A percentile compares a stretch with the other conserved stretches of the same genome.
Conservation (phyloP, 371 early-diverging fungal genomes). For the Blakeslea trispora region DNA sequence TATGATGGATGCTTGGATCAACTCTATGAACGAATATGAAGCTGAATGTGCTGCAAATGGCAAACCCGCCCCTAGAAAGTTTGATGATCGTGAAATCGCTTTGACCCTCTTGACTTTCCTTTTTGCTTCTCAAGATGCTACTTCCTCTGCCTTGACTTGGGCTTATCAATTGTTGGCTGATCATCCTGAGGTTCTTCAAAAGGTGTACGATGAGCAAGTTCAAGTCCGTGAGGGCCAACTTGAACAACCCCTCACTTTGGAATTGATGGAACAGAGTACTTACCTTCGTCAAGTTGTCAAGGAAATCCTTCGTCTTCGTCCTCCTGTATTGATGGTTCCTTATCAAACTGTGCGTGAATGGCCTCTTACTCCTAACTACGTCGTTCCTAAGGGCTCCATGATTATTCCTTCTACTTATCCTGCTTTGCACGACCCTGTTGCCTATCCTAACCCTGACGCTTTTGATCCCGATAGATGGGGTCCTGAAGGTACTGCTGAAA, state of each 20-base stretch:
- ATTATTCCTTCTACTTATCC: conserved; percentile 45
- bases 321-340: conserved; percentile 57
- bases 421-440: conserved; percentile 40
- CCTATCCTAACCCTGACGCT: conserved; percentile 39
- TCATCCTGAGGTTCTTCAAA: conserved; percentile 49
- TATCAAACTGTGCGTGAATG: conserved; percentile 51
- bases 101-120: conserved; percentile 53
- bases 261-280: conserved; percentile 44
- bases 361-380: conserved; percentile 45
- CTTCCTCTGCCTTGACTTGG: conserved; percentile 57
- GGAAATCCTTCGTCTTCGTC: conserved; percentile 52
- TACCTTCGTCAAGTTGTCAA: conserved; percentile 54
- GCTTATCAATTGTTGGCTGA: conserved; percentile 54
- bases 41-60: conserved; percentile 32
- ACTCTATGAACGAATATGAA: conserved; percentile 43
- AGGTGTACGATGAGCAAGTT: conserved; percentile 46
- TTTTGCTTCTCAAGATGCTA: conserved; percentile 57
- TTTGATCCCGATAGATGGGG: conserved; percentile 47
- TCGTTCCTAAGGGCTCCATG: conserved; percentile 49
- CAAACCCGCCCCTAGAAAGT: conserved; percentile 47
- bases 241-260: conserved; percentile 33
- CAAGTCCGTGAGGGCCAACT: conserved; percentile 35
- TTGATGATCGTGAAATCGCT: conserved; percentile 50
- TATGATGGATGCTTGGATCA: conserved; percentile 56
- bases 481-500: conserved; percentile 35